Evolutionary conservation across 768 basidiomycete genomes (phyloP), one percentile per base, ranked within the genome.

Genomic region (Mycena capillaripes): DNA sequence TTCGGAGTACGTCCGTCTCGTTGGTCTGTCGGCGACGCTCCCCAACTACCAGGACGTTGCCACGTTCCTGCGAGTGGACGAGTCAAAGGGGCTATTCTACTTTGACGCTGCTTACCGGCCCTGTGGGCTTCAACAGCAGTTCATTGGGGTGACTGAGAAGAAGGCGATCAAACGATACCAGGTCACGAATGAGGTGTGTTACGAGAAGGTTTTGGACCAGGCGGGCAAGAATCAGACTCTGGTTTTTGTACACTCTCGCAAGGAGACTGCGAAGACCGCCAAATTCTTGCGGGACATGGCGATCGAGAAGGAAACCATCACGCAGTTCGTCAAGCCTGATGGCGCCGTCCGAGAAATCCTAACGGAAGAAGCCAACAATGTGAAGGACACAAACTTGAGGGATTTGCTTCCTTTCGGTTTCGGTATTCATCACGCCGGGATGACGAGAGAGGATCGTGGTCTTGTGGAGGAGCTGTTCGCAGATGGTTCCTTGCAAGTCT

Each of bases 41-140:
- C 98, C 98, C 23, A 99, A 99, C 80, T 99, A 97, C 82, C 92
- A 97, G 81, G 98, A 99, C 76, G 98, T 99, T 44, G 98, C 98
- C 0, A 92, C 95, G 5, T 99, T 99, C 90, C 91, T 99, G 29
- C 94, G 97, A 9, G 97, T 99, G 7, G 95, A 99, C 79, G 91
- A 92, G 65, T 89, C 90, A 52, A 96, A 95, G 81, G 97, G 98
- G 0, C 85, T 99, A 0, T 99, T 99, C 85, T 97, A 97, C 85
- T 99, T 99, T 77, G 97, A 99, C 76, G 93, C 96, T 0, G 90
- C 95, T 0, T 97, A 95, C 79, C 89, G 98, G 46, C 97, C 97
- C 23, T 98, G 98, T 78, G 95, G 93, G 3, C 91, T 99, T 23
- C 95, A 97, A 78, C 97, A 98, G 77, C 95, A 98, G 78, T 98